These are phyloP conservation scores for Sphaerosporella brunnea DNA, from an alignment of 495 filamentous ascomycete genomes.

Conservation along the genomic window DNA sequence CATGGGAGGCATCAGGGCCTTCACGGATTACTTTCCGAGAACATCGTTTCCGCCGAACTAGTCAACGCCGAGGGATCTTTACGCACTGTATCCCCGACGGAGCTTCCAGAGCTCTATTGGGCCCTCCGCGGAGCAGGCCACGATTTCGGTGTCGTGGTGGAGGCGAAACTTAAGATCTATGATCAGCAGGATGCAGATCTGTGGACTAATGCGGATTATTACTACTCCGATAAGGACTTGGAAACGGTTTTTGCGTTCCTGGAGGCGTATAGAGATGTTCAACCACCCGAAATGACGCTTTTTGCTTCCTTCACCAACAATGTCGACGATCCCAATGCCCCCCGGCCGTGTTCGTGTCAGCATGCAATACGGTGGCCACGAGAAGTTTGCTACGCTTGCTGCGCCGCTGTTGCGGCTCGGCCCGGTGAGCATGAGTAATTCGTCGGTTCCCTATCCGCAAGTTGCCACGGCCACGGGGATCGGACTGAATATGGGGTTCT, in stretches of 20 bases:
- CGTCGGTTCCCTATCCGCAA: neutral
- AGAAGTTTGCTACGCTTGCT: neutral
- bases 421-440: neutral
- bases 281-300: neutral
- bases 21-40: slow-evolving; percentile 43
- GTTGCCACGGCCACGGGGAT: slow-evolving; percentile 5
- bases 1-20: slow-evolving; percentile 42
- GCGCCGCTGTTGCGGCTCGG: neutral
- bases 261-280: neutral
- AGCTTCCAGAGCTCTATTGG: slow-evolving; percentile 37
- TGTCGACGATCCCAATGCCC: no score
- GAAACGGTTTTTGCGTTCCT: neutral
- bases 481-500: slow-evolving; percentile 4
- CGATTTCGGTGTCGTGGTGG: slow-evolving; percentile 42
- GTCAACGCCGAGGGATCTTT: slow-evolving; percentile 39
- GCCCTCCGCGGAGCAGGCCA: slow-evolving; percentile 42
- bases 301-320: no score
- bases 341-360: neutral
- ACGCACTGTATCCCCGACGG: slow-evolving; percentile 27
- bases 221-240: neutral
- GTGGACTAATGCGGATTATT: slow-evolving; percentile 7
- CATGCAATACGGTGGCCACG: slow-evolving; percentile 2
- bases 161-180: neutral
- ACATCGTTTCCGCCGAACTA: slow-evolving; percentile 36
- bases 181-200: neutral